Conservation (phyloP, 768 basidiomycete species). For the Pleurotus citrinopileatus region DNA sequence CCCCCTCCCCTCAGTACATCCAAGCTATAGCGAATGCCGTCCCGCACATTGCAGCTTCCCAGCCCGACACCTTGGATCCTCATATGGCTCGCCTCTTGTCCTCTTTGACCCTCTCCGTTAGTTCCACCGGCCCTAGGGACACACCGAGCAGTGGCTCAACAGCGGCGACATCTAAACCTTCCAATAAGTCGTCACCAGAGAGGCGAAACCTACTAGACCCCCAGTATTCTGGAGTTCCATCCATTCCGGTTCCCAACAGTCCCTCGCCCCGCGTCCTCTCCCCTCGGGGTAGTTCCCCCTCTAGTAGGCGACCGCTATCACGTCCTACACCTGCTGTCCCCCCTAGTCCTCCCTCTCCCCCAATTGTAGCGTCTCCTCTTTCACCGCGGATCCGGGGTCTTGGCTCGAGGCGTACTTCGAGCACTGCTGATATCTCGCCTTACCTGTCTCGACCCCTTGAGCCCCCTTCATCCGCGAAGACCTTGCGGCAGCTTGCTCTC, state of each 20-base stretch:
- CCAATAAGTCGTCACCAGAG: slow-evolving; percentile 7
- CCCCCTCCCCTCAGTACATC: slow-evolving; percentile 59
- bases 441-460: slow-evolving; percentile 57
- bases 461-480: slow-evolving; percentile 56
- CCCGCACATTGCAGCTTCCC: slow-evolving; percentile 21
- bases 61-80: slow-evolving; percentile 47
- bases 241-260: no score
- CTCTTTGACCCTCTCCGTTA: slow-evolving; percentile 57
- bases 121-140: slow-evolving; percentile 18
- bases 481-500: slow-evolving; percentile 66
- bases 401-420: slow-evolving; percentile 39
- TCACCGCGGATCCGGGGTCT: slow-evolving; percentile 17
- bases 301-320: not conserved
- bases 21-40: slow-evolving; percentile 31
- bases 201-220: not conserved
- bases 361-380: slow-evolving; percentile 19
- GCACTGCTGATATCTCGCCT: slow-evolving; percentile 66
- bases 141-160: slow-evolving; percentile 1
- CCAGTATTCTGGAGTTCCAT: no score
- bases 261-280: not conserved
- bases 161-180: not conserved
- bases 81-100: slow-evolving; percentile 69
- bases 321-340: not conserved
- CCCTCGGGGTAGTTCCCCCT: not conserved
- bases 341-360: slow-evolving; percentile 13